Base-by-base conservation (phyloP, 176 grass and related monocot genomes). In the Zea mays region DNA sequence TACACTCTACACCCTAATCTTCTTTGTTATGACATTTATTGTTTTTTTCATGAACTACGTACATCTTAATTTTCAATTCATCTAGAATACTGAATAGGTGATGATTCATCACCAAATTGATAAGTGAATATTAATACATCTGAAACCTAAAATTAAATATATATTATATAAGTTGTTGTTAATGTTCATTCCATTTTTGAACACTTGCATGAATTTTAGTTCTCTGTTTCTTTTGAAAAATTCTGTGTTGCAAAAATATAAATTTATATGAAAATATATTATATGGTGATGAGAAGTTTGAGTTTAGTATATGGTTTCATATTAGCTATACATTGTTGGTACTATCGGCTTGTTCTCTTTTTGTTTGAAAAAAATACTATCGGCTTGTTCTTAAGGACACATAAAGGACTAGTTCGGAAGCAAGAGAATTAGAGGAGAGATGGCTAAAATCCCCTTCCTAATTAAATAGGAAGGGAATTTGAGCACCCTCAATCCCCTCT, bases 1-100 rank as follows among this genome's bases (percentile, higher is more conserved):
- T 43, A 20, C 63, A 71, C 57, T 71, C 35, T 56, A 3, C 46
- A 35, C 68, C 67, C 68, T 54, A 79, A 73, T 79, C 68, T 82
- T n/a, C n/a, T 27, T 27, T 27, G 1, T 65, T 7, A 27, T 62
- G 34, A 14, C 37, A 57, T 3, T 41, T 58, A 27, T 65, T 42
- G 40, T 72, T 42, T 48, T 66, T 75, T n/a, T n/a, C n/a, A n/a
- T 16, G 33, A 37, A 17, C 20, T 71, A 20, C 21, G 56, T 54
- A 33, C 49, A 19, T 46, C 11, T 71, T 81, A 0, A 75, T 45
- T 62, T 61, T 16, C 41, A 15, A 5, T 27, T 73, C 72, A 59
- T 47, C 11, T 49, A 49, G 11, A 47, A 62, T 35, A 17, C 8
- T 38, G 2, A 72, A 35, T 46, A 13, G 13, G 56, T 75, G 40